Percentiles rank a stretch among this genome's conserved stretches.
These are phyloP conservation scores for Blastomyces emzantsi DNA, from an alignment of 2,329 filamentous ascomycete genomes.

Conservation along the genomic window DNA sequence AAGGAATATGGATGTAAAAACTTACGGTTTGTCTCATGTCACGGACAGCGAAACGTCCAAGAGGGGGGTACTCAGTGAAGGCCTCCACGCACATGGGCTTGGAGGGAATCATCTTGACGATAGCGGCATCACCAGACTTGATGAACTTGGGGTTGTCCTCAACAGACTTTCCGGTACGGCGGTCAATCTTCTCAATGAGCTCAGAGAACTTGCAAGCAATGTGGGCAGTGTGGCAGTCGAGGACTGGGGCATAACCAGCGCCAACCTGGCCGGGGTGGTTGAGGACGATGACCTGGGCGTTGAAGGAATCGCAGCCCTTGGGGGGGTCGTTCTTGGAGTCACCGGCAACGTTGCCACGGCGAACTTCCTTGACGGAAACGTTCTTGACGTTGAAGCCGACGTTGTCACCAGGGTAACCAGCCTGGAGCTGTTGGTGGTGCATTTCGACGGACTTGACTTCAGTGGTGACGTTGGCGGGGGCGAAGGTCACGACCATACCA, in stretches of 20 bases:
- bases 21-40: conserved; percentile 70
- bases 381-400: conserved; percentile 99
- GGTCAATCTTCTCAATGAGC: conserved; percentile 99
- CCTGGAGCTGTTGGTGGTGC: conserved; percentile 97
- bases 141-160: conserved; percentile 96
- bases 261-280: conserved; percentile 99
- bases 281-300: conserved; percentile 99
- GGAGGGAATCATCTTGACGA: conserved; percentile 99
- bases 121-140: conserved; percentile 99
- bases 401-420: conserved; percentile 99
- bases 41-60: conserved; percentile 99
- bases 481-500: conserved; percentile 86
- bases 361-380: conserved; percentile 99
- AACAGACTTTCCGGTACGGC: conserved; percentile 97
- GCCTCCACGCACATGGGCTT: conserved; percentile 99
- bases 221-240: conserved; percentile 99
- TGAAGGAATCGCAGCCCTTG: conserved; percentile 82
- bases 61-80: conserved; percentile 99
- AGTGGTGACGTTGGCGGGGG: conserved; percentile 97
- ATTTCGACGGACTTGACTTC: conserved; percentile 99
- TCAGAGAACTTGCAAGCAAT: conserved; percentile 99
- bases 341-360: conserved; percentile 99
- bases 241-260: conserved; percentile 97
- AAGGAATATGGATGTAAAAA: conserved; percentile 42
- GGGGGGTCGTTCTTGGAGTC: conserved; percentile 99